Base-by-base conservation (phyloP, 2,329 filamentous ascomycete species). In the Claviceps arundinis region DNA sequence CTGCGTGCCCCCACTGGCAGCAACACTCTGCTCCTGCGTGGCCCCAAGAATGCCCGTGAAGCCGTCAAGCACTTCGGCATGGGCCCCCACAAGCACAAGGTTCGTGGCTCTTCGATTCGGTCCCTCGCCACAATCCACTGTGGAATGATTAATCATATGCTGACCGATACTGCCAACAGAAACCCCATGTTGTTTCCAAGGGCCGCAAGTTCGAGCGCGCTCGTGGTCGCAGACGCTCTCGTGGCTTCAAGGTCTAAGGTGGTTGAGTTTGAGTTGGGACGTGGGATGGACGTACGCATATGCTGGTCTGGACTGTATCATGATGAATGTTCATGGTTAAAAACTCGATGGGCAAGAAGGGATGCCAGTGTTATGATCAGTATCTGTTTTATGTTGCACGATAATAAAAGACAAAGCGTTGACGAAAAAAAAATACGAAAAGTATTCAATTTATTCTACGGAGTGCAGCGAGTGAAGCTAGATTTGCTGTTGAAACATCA, bases 121-220 rank as follows among this genome's bases (percentile, higher is more conserved):
- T 19, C 6, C 16, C n/a, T 24, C 11, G 4, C 37, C 11, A 19
- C 37, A 3, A 34, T 1, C 1, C 40, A 8, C 7, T 16, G 34
- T 16, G 34, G 11, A 30, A 30, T 30, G 26, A 30, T 30, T 11
- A 4, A 30, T 30, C 8, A 4, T 34, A n/a, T 17, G 8, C 17
- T 45, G 14, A 45, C 48, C 46, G 26, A 57, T 34, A 11, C 19
- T 37, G 8, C 13, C 24, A 65, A 56, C 62, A 93, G 91, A 97
- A 96, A 83, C 91, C 91, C 64, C 87, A 95, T 66, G 82, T 98
- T 68, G 82, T 89, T 76, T 95, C 89, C 81, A 98, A 98, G 87
- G 94, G 94, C 70, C 87, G 93, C 77, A 98, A 98, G 82, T 98
- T 98, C 81, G 94, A 98, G 85, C 82, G 84, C 69, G 93, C 90